A percentile compares a stretch with the other conserved stretches of the same genome.
These are phyloP conservation scores for Thoreauomyces humboldtii DNA, from an alignment of 192 early-diverging fungal species.

Conservation along the genomic window DNA sequence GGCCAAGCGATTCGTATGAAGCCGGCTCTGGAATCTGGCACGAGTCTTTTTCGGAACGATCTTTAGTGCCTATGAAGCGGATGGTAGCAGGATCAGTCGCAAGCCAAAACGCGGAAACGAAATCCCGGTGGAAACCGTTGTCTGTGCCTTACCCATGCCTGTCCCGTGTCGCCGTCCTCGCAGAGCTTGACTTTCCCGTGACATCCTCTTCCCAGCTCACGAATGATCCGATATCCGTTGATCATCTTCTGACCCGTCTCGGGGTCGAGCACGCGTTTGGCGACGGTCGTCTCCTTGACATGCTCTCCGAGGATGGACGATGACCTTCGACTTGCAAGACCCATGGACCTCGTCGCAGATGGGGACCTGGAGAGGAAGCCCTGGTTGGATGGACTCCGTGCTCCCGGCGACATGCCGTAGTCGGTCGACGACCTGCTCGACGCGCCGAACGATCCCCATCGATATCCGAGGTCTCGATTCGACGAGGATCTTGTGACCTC, in stretches of 20 bases:
- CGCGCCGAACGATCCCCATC: not conserved
- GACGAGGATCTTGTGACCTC: not conserved
- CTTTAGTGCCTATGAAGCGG: slow-evolving; percentile 55
- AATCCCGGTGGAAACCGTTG: no score
- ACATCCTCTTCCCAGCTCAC: slow-evolving; percentile 87
- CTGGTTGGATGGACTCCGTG: slow-evolving; percentile 9
- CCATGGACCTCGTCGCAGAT: not conserved
- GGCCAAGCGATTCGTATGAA: slow-evolving; percentile 46
- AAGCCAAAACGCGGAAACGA: no score
- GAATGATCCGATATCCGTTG: slow-evolving; percentile 90
- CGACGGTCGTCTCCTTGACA: slow-evolving; percentile 81
- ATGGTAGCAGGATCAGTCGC: not conserved
- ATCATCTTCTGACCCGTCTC: slow-evolving; percentile 90
- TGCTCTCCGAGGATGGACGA: slow-evolving; percentile 12
- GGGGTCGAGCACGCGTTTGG: slow-evolving; percentile 81
- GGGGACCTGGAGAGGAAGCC: slow-evolving; percentile 15
- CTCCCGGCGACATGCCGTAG: not conserved
- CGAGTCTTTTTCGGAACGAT: slow-evolving; percentile 65
- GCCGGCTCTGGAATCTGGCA: slow-evolving; percentile 44
- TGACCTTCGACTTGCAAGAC: slow-evolving; percentile 5
- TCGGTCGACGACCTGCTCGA: not conserved
- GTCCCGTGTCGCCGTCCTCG: slow-evolving; percentile 74
- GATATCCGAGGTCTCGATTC: not conserved
- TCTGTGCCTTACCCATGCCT: slow-evolving; percentile 70
- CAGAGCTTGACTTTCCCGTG: slow-evolving; percentile 96